phyloP scores from a whole-genome alignment of 2,329 filamentous ascomycete genomes.

The Trichoderma asperellum region DNA sequence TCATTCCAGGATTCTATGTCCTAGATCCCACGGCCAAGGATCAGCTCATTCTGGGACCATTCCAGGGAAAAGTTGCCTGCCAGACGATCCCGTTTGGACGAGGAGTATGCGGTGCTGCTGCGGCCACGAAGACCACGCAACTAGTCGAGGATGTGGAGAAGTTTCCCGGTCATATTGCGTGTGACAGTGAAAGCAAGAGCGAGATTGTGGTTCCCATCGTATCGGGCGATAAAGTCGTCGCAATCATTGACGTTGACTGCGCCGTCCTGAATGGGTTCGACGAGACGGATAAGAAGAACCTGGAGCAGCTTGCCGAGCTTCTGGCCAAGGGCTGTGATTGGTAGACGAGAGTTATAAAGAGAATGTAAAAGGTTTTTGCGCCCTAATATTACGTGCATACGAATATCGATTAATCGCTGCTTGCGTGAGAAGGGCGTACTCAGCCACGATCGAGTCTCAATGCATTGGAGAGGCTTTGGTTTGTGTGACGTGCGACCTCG shows the following conservation, averaged over 20 bases:
- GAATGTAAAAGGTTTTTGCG: not conserved
- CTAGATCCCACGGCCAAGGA: constrained; percentile 53
- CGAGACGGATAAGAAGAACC: constrained; percentile 63
- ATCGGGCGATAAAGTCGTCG: constrained; percentile 57
- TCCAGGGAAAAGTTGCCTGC: constrained; percentile 80
- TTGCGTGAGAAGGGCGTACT: not conserved
- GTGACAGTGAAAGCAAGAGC: constrained; percentile 74
- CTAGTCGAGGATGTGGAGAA: constrained; percentile 70
- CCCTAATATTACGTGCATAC: not conserved
- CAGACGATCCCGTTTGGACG: constrained; percentile 74
- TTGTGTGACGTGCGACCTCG: not conserved
- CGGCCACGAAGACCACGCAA: constrained; percentile 63
- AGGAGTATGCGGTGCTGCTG: constrained; percentile 77
- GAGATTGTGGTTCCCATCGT: constrained; percentile 82
- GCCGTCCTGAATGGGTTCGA: constrained; percentile 69
- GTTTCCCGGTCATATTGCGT: constrained; percentile 82
- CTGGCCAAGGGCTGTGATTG: constrained; percentile 68
- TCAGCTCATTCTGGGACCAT: constrained; percentile 76
- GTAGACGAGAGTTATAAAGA: constrained; percentile 41
- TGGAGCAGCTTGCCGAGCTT: constrained; percentile 68
- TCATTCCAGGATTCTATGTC: constrained; percentile 69
- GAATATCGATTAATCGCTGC: not conserved
- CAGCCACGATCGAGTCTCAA: not conserved
- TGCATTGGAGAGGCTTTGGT: not conserved
- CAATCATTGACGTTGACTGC: constrained; percentile 82